Base-by-base conservation (phyloP, 352 stramenopile genomes). In the Globisporangium irregulare region DNA sequence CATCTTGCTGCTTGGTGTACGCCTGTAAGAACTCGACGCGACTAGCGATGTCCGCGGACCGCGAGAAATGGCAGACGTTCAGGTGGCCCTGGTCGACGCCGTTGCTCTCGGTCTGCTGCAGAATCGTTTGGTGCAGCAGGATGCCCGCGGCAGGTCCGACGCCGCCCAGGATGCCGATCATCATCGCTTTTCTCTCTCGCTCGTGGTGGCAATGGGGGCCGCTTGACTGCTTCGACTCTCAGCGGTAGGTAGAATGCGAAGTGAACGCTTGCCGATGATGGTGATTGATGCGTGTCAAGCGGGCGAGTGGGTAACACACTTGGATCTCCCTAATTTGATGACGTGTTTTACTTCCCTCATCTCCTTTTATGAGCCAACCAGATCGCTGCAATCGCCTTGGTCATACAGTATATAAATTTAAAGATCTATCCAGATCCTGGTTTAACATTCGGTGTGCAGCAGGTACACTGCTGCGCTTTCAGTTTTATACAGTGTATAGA, bases 81-180 rank as follows among this genome's bases (percentile, higher is more conserved):
- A 87, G 64, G 64, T 87, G 79, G 34, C 79, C 79, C 46, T 85
- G 73, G 62, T 87, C 79, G 6, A 80, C n/a, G 24, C 79, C 79
- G 15, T 71, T 50, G 67, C 73, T 87, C 20, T 75, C 70, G 1
- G 79, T 87, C 51, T 85, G 73, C 63, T 80, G 70, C 27, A 87
- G 65, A 36, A 87, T 80, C 29, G 71, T 75, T 63, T 87, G 79
- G 64, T 87, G 79, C n/a, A 87, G 61, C 61, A 87, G 59, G 15
- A 87, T 74, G 20, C 79, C 79, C 7, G 79, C 79, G 5, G 79
- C 79, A 0, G 79, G 79, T 1, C 79, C 79, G 10, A 80, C 73
- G 56, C 79, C 79, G n/a, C 79, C 79, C 43, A 73, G 70, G 62
- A 87, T 84, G 38, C 79, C 79, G 29, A 87, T 77, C 71, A 82